Evolutionary conservation across 306 rosid species (phyloP).

Genomic region (Cucurbita moschata): DNA sequence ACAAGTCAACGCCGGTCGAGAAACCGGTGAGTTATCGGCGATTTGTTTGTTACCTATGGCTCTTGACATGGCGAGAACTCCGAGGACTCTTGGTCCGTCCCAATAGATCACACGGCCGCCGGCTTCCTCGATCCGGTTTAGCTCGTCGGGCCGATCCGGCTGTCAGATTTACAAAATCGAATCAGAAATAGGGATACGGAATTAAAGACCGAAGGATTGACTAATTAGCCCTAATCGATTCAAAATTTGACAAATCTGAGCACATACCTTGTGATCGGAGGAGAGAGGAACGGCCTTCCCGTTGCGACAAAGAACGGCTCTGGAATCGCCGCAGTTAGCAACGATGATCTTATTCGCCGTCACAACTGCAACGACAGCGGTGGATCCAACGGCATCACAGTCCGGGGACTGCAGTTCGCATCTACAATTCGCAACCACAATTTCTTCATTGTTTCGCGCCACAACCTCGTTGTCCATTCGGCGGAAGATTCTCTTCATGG

Average conservation of each 20-base stretch:
- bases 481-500: slow-evolving; percentile 39
- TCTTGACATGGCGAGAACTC: slow-evolving; percentile 60
- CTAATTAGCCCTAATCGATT: too few relatives aligned
- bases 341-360: slow-evolving; percentile 39
- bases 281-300: slow-evolving; percentile 51
- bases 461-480: slow-evolving; percentile 43
- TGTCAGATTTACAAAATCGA: slow-evolving; percentile 1
- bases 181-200: not conserved
- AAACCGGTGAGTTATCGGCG: not conserved
- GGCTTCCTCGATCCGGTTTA: slow-evolving; percentile 33
- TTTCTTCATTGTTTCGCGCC: slow-evolving; percentile 9
- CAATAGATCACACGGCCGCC: slow-evolving; percentile 59
- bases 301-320: slow-evolving; percentile 49
- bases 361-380: slow-evolving; percentile 35
- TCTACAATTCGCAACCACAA: slow-evolving; percentile 20
- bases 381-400: slow-evolving; percentile 54
- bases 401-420: slow-evolving; percentile 48
- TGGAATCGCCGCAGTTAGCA: slow-evolving; percentile 52
- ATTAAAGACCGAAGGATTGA: not conserved
- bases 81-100: slow-evolving; percentile 54
- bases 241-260: not conserved
- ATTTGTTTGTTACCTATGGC: slow-evolving; percentile 35
- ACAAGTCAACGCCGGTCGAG: not conserved
- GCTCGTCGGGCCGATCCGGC: slow-evolving; percentile 69
- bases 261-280: slow-evolving; percentile 44